A percentile compares a stretch with the other conserved stretches of the same genome.
These are phyloP conservation scores for Schwanniomyces etchellsii DNA, from an alignment of 1,139 yeast species.

Conservation along the genomic window DNA sequence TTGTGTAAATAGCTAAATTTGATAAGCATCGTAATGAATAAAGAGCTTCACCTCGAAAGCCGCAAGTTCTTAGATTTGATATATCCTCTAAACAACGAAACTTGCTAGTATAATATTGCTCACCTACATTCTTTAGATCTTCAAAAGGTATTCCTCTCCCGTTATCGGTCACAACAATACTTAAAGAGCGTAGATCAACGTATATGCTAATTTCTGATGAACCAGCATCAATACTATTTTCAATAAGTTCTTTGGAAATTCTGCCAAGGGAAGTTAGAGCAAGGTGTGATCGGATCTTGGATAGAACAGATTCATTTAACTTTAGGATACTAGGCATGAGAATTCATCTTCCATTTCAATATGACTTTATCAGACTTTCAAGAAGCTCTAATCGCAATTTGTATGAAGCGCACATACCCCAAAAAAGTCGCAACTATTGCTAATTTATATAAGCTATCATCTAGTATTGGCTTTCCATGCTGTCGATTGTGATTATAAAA, in stretches of 20 bases:
- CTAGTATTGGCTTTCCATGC: no score
- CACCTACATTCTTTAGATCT: constrained; percentile 58
- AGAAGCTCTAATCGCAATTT: background rate
- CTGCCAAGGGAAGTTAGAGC: constrained; percentile 11
- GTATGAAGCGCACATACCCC: background rate
- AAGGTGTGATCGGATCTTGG: constrained; percentile 10
- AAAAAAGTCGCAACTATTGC: no score
- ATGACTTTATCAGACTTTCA: background rate
- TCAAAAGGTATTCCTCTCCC: constrained; percentile 65
- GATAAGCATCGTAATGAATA: constrained; percentile 47
- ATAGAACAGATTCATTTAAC: constrained; percentile 8
- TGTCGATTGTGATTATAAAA: background rate
- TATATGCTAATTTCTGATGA: constrained; percentile 58
- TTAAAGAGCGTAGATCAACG: constrained; percentile 54
- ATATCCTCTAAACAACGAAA: constrained; percentile 48
- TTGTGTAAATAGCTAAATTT: constrained; percentile 31
- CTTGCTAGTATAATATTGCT: constrained; percentile 72
- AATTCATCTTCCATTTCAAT: background rate
- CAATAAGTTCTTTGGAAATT: constrained; percentile 71
- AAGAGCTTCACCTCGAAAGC: constrained; percentile 81
- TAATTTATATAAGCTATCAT: no score
- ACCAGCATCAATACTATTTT: constrained; percentile 75
- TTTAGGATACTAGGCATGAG: constrained; percentile 6
- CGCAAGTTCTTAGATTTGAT: constrained; percentile 48
- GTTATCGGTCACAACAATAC: constrained; percentile 65